Evolutionary conservation across 2,329 filamentous ascomycete species (phyloP).

Genomic region (Ophiostoma angusticollis): DNA sequence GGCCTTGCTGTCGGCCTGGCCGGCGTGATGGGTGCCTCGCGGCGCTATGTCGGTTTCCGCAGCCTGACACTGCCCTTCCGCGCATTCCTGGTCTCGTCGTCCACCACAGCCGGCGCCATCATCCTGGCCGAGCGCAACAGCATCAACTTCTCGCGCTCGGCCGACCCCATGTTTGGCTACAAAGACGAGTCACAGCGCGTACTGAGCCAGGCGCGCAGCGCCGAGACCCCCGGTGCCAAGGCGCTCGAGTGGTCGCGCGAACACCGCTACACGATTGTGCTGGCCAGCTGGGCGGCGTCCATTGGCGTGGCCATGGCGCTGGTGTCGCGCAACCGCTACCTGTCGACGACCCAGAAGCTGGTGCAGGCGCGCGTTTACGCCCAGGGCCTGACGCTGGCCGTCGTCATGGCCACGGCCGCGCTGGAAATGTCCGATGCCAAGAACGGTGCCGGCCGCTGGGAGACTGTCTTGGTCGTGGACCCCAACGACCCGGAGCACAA

Average conservation of each 20-base stretch:
- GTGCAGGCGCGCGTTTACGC: conserved; percentile 93
- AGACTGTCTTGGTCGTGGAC: conserved; percentile 71
- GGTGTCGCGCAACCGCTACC: conserved; percentile 64
- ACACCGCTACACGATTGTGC: conserved; percentile 80
- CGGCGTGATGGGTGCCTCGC: conserved; percentile 54
- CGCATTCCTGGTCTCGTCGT: conserved; percentile 74
- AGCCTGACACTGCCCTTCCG: conserved; percentile 79
- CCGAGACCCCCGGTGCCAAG: conserved; percentile 45
- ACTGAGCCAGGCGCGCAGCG: conserved; percentile 38
- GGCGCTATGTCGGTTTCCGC: conserved; percentile 66
- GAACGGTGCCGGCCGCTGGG: conserved; percentile 64
- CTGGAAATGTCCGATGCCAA: conserved; percentile 72
- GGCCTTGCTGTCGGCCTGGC: conserved; percentile 55
- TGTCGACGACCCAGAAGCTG: conserved; percentile 69
- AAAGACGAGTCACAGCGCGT: conserved; percentile 48
- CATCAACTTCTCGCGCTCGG: conserved; percentile 51
- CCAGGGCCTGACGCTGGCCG: conserved; percentile 74
- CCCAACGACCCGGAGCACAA: conserved; percentile 73
- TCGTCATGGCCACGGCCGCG: conserved; percentile 68
- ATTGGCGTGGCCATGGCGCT: conserved; percentile 64
- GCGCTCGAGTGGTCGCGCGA: conserved; percentile 60
- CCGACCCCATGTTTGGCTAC: conserved; percentile 57
- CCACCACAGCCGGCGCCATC: conserved; percentile 76
- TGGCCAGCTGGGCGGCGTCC: conserved; percentile 65
- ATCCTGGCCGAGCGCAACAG: conserved; percentile 66